These are phyloP conservation scores for Nyssa sinensis DNA, from an alignment of 148 eudicot species.

Conservation along the genomic window DNA sequence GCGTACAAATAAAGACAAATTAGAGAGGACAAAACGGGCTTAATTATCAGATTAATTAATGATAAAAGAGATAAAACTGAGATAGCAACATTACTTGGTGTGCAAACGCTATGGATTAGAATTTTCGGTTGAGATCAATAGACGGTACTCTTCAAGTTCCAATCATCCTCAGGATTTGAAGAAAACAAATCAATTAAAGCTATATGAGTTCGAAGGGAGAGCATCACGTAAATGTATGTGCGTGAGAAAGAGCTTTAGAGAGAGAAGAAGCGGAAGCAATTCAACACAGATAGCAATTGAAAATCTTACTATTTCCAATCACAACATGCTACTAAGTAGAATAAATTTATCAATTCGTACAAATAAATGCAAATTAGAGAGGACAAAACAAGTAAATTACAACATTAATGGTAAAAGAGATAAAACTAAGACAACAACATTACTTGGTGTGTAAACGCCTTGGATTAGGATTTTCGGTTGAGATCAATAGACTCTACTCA, in stretches of 20 bases:
- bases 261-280: no score
- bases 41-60: not conserved
- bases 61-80: not conserved
- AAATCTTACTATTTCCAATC: no score
- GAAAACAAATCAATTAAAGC: not conserved
- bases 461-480: no score
- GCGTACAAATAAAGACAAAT: no score
- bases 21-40: no score
- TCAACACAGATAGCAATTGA: not conserved
- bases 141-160: constrained; percentile 5
- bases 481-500: constrained; percentile 4
- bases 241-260: no score
- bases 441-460: constrained; percentile 1
- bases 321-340: not conserved
- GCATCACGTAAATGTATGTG: not conserved
- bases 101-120: no score
- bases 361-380: no score
- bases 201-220: not conserved
- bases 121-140: no score
- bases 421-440: not conserved
- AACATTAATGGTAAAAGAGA: no score
- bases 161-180: no score
- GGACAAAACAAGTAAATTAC: no score
- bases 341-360: not conserved
- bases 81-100: not conserved